Evolutionary conservation across 129 eudicot genomes (phyloP), one percentile per base, ranked within the genome.

Genomic region (Flaveria sonorensis): DNA sequence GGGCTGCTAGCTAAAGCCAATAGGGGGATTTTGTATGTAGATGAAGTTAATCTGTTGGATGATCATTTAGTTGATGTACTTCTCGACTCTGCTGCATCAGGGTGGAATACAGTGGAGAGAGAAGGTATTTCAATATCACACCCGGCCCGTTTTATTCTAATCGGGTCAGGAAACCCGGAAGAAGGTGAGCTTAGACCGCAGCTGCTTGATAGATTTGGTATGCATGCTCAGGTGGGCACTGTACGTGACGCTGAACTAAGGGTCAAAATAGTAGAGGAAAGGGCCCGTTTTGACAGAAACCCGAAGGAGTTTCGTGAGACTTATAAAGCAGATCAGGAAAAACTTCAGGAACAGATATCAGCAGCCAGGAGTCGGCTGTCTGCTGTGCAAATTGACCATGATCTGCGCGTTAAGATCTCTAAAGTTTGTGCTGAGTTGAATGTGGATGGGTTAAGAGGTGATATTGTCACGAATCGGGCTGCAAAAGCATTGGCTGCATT

Each of bases 1-100:
- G 98, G 98, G 43, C 93, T 92, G 65, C 90, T 90, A 19, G 98
- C 98, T 36, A 92, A 92, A 83, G 98, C 98, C 70, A 92, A 90
- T 59, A 71, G 96, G 73, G 98, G 96, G 61, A 92, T 89, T 77
- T 81, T 89, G 7, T 92, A 91, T 60, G 97, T 91, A 7, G 97
- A 91, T 59, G 97, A 91, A 78, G 97, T 91, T 16, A 89, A 88
- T 80, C 92, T 89, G 63, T 79, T 91, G 63, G 97, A 91, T 55
- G 97, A 91, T 68, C 97, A 91, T 83, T 81, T 91, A 56, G 97
- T 91, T 30, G 97, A 91, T 65, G 97, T 91, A 61, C 89, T 91
- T 57, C 79, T 28, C 3, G 32, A 28, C 32, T 28, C 32, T 28
- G 32, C 32, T 2, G 32, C 32, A 28, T 28, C 32, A 28, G 32